Evolutionary conservation across 2,329 filamentous ascomycete species (phyloP).

Genomic region (Penicillium corylophilum): DNA sequence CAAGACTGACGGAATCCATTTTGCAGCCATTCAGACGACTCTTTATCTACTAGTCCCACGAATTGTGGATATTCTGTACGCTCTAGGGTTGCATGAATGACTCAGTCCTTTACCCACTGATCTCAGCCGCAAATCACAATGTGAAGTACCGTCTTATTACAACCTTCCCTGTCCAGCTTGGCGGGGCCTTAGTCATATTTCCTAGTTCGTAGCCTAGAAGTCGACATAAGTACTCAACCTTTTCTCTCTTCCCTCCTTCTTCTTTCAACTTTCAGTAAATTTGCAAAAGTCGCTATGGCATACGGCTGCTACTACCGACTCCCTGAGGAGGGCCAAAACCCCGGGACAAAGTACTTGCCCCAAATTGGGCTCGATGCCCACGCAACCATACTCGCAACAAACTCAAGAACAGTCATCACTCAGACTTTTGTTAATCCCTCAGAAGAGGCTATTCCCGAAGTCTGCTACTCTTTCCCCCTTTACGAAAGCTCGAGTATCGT

Average conservation of each 20-base stretch:
- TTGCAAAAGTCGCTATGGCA: background rate
- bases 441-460: background rate
- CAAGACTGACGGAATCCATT: background rate
- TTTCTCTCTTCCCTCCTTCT: background rate
- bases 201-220: background rate
- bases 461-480: background rate
- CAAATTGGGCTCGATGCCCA: background rate
- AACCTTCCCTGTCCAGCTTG: background rate
- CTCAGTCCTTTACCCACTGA: background rate
- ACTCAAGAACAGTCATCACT: background rate
- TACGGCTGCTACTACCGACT: background rate
- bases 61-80: background rate
- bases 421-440: background rate
- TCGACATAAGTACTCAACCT: background rate
- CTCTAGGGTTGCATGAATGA: background rate
- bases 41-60: background rate
- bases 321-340: background rate
- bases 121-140: background rate
- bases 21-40: background rate
- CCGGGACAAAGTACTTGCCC: background rate
- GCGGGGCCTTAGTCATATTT: background rate
- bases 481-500: background rate
- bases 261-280: background rate
- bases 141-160: background rate
- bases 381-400: background rate